Percentiles rank a stretch among this genome's conserved stretches.
Conservation (phyloP, 2,329 filamentous ascomycete genomes). For the Aspergillus sp. region DNA sequence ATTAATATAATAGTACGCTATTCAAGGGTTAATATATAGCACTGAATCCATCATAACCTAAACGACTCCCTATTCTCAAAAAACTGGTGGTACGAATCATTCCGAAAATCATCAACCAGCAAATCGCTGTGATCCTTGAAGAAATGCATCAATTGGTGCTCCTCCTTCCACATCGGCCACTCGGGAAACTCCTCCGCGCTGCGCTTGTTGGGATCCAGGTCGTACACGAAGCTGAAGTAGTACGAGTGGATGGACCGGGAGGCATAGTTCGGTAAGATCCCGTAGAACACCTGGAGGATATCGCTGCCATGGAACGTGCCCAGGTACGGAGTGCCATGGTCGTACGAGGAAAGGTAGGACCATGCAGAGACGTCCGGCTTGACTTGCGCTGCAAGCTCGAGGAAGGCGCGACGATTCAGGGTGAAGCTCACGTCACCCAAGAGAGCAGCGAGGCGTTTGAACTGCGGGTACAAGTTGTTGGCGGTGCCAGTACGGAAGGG, state of each 20-base stretch:
- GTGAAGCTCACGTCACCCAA: conserved; percentile 70
- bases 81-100: conserved; percentile 38
- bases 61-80: conserved; percentile 13
- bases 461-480: conserved; percentile 69
- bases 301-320: conserved; percentile 71
- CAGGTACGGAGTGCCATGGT: conserved; percentile 61
- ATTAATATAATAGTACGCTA: no score
- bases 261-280: conserved; percentile 55
- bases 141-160: conserved; percentile 46
- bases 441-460: conserved; percentile 67
- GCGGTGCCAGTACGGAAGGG: conserved; percentile 61
- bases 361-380: conserved; percentile 57
- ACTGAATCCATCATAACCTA: conserved; percentile 12
- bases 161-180: conserved; percentile 48
- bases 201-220: conserved; percentile 59
- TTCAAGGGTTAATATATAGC: no score
- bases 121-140: conserved; percentile 29
- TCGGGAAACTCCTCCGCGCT: conserved; percentile 32
- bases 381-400: conserved; percentile 39
- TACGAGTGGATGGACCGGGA: conserved; percentile 55
- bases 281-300: conserved; percentile 60
- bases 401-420: conserved; percentile 57
- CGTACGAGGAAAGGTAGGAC: conserved; percentile 68
- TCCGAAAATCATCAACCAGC: conserved; percentile 44
- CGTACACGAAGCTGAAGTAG: conserved; percentile 64